Base-by-base conservation (phyloP, 805 yeast species). In the Zygosaccharomyces lentus region DNA sequence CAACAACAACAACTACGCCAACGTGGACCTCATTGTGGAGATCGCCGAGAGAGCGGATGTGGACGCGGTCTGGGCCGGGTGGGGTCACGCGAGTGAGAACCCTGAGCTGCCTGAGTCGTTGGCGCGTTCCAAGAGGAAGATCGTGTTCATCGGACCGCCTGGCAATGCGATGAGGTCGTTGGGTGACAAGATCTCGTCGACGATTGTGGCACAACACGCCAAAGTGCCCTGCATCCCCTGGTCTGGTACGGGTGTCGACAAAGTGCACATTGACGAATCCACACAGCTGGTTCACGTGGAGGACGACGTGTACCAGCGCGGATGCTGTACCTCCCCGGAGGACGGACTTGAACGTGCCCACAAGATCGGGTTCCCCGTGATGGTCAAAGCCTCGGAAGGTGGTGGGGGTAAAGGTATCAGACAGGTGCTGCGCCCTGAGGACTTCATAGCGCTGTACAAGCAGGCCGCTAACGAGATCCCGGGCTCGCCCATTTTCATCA, bases 371-470 rank as follows among this genome's bases (percentile, higher is more conserved):
- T 89, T 93, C 74, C 99, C 99, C 26, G 96, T 93, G 45, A 93
- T 93, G 99, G 82, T 93, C 65, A 93, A 93, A 71, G 99, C 99
- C 41, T 89, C 97, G 48, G 99, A 93, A 81, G 99, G 99, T 76
- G 99, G 99, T 71, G 99, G 99, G 73, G 99, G 99, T 76, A 93
- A 93, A 73, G 99, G 99, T 79, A 93, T 93, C 68, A 84, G 99
- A 75, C 89, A 89, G 71, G 98, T 89, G 54, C 96, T 87, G 47
- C 66, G 75, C 52, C 96, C 85, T 67, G 82, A 80, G 53, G 86
- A 89, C 59, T 93, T 93, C 56, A 61, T 75, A 34, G 52, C 87
- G 23, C 70, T 86, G 52, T 93, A 91, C 66, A 81, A 82, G 56
- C 99, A 93, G 74, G 99, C 97, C 37, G 87, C 95, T 43, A 86